A percentile compares a stretch with the other conserved stretches of the same genome.
phyloP scores from a whole-genome alignment of 1,284 basidiomycete species.

The Tetrapyrgos nigripes region DNA sequence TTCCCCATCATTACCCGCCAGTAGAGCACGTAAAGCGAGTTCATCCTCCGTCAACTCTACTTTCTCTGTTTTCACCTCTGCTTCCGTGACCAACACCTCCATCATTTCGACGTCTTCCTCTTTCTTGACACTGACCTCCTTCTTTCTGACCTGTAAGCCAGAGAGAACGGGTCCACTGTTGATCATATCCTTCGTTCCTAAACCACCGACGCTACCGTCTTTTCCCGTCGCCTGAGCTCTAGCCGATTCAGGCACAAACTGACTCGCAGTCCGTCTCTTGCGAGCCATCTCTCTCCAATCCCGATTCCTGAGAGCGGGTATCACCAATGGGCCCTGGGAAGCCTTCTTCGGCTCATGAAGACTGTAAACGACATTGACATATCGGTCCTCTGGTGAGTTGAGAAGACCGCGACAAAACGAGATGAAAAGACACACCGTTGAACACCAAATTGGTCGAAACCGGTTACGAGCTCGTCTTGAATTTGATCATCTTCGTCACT shows the following conservation, averaged over 20 bases:
- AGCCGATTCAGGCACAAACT: conserved; percentile 73
- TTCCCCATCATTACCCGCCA: conserved; percentile 56
- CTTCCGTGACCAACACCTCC: conserved; percentile 31
- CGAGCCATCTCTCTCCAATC: conserved; percentile 87
- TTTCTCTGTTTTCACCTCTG: conserved; percentile 34
- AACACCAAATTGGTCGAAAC: conserved; percentile 72
- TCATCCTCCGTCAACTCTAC: conserved; percentile 73
- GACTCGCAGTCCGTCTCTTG: conserved; percentile 51
- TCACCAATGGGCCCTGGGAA: conserved; percentile 75
- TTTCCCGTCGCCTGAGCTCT: conserved; percentile 62
- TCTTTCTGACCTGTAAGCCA: conserved; percentile 62
- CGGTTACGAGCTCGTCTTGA: conserved; percentile 75
- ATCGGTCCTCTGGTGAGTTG: conserved; percentile 66
- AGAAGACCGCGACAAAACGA: conserved; percentile 43
- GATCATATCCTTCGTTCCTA: conserved; percentile 73
- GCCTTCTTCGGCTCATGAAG: conserved; percentile 50
- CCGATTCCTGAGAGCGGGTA: conserved; percentile 82
- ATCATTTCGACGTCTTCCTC: conserved; percentile 34
- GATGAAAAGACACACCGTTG: conserved; percentile 71
- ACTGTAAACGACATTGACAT: conserved; percentile 39
- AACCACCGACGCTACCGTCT: conserved; percentile 81
- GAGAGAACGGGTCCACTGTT: conserved; percentile 71
- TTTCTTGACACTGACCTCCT: conserved; percentile 33
- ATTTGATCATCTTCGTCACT: conserved; percentile 61
- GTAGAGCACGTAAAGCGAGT: conserved; percentile 73